phyloP scores from a whole-genome alignment of 108 stramenopile species.

The Nitzschia inconspicua region DNA sequence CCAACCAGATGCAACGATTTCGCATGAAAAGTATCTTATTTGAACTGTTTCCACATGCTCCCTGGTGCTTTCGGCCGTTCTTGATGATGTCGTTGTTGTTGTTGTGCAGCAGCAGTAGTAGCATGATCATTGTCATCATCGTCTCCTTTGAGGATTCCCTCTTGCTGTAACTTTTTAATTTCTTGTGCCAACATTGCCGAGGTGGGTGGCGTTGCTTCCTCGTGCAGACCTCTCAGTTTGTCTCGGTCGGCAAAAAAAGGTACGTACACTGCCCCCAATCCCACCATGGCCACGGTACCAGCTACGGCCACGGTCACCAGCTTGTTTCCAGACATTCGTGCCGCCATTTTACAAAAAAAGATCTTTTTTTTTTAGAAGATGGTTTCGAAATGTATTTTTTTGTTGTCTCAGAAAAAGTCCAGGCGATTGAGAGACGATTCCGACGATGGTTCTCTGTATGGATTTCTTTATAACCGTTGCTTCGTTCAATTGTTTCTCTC shows the following conservation, averaged over 20 bases:
- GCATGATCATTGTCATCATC: conserved; percentile 9
- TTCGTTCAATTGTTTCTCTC: too few relatives aligned
- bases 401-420: too few relatives aligned
- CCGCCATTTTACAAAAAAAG: conserved; percentile 1
- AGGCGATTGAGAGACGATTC: too few relatives aligned
- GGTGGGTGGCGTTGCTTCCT: conserved; percentile 34
- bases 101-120: background rate
- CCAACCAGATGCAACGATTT: too few relatives aligned
- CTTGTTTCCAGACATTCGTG: conserved; percentile 26
- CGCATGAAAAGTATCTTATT: too few relatives aligned
- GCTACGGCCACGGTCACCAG: conserved; percentile 25
- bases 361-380: background rate
- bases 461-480: too few relatives aligned
- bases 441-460: too few relatives aligned
- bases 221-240: conserved; percentile 42
- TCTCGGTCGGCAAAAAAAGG: conserved; percentile 48
- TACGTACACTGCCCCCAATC: conserved; percentile 25
- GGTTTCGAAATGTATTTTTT: too few relatives aligned
- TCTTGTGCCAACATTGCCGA: conserved; percentile 39
- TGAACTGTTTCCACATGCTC: conserved; percentile 30
- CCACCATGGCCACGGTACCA: conserved; percentile 26
- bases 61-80: conserved; percentile 13
- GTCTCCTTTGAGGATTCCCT: conserved; percentile 29
- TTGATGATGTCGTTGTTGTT: background rate
- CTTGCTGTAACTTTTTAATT: conserved; percentile 30